phyloP scores from a whole-genome alignment of 1,284 basidiomycete genomes.

The Schizophyllum amplum region DNA sequence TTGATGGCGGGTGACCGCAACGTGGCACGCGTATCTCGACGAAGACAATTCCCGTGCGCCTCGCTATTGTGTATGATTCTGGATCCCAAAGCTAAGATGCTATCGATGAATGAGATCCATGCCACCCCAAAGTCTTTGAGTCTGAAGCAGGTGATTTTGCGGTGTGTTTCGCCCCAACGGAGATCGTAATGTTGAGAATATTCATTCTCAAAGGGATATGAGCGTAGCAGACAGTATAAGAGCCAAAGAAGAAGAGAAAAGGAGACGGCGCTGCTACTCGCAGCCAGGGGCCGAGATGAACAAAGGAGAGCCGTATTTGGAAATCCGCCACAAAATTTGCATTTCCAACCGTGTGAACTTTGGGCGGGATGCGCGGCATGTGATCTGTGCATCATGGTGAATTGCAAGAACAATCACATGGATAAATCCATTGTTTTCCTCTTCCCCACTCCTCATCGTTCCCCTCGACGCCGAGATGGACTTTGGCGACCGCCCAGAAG shows the following conservation, averaged over 20 bases:
- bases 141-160: background rate
- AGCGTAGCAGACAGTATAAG: background rate
- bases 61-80: too few relatives aligned
- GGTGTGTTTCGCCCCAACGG: background rate
- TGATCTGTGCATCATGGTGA: background rate
- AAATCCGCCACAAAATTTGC: background rate
- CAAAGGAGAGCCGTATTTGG: background rate
- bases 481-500: conserved; percentile 21
- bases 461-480: background rate
- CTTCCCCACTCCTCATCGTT: background rate
- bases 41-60: too few relatives aligned
- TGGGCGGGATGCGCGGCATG: background rate
- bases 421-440: background rate
- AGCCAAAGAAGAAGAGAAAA: background rate
- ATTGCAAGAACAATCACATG: background rate
- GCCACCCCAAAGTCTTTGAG: background rate
- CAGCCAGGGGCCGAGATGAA: too few relatives aligned
- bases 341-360: background rate
- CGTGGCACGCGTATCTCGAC: too few relatives aligned
- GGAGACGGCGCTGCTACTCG: too few relatives aligned
- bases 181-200: background rate
- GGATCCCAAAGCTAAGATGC: too few relatives aligned
- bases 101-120: background rate
- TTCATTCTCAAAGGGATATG: background rate
- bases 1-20: too few relatives aligned